A percentile compares a stretch with the other conserved stretches of the same genome.
Conservation (phyloP, 176 grass and related monocot species). For the Tillandsia leiboldiana region DNA sequence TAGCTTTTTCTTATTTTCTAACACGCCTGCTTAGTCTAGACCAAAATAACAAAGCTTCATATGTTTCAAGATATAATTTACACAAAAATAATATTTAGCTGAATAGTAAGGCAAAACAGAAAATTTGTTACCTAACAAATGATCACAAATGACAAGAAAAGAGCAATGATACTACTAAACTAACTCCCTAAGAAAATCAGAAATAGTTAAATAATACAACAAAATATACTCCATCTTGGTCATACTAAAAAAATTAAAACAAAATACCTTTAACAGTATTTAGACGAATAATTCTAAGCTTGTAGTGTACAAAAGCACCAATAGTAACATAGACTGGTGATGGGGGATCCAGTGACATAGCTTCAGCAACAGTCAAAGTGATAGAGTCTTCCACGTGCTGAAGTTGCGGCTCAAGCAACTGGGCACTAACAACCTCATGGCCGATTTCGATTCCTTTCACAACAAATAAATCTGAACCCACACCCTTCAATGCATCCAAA, state of each 20-base stretch:
- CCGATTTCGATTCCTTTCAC: constrained; percentile 82
- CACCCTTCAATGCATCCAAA: constrained; percentile 34
- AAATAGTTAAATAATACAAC: background rate
- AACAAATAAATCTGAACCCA: constrained; percentile 87
- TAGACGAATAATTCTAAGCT: constrained; percentile 66
- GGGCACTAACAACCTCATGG: constrained; percentile 70
- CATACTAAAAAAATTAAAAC: background rate
- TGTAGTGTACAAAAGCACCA: constrained; percentile 61
- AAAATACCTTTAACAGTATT: constrained; percentile 62
- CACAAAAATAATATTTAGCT: background rate
- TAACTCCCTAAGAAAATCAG: background rate
- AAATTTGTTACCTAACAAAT: background rate
- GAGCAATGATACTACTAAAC: background rate
- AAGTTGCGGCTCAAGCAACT: constrained; percentile 70
- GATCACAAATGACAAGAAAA: background rate
- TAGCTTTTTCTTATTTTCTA: no score
- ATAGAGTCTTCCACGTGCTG: constrained; percentile 71
- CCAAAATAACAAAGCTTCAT: background rate
- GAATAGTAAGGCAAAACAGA: no score
- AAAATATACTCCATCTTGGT: background rate
- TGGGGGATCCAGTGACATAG: constrained; percentile 87
- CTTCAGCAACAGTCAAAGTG: constrained; percentile 83
- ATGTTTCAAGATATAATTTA: background rate
- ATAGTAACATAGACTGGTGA: constrained; percentile 85
- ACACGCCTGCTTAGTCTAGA: no score